Evolutionary conservation across 139 green algal genomes (phyloP), one percentile per base, ranked within the genome.

Genomic region (Chlamydomonas eustigma): DNA sequence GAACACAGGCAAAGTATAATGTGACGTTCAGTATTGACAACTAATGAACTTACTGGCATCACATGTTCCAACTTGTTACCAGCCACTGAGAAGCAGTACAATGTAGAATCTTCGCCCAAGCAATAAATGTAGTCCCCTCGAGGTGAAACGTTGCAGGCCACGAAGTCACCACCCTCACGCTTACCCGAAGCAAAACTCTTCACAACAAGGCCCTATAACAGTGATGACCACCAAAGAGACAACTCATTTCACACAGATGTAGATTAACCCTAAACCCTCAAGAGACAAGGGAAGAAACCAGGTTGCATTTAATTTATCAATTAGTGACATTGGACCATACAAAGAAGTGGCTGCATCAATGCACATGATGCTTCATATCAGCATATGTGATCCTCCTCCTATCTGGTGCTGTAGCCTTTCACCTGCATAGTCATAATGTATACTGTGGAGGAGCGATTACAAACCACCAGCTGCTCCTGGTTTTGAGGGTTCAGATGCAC

Each of bases 111-210:
- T 76, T 97, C 92, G 8, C 88, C 90, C 74, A 98, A 77, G 80
- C 86, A 92, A 85, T 98, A 97, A 18, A 94, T 82, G 87, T 85
- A 98, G 37, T 96, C 94, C 31, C 93, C 94, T 25, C 91, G 84
- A 1, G 93, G 91, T 4, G 92, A 97, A 1, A 93, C 30, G 28
- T 66, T 82, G 0, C 78, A 85, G 1, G 87, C 83, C 51, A 96
- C 76, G 78, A 97, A 97, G 75, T 94, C 91, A 32, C 87, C 87
- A 5, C 86, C 91, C 74, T 94, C 88, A n/a, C 85, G 76, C 77
- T 94, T 94, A 30, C 86, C 90, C 0, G 82, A 90, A 76, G 91
- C 87, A 76, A 92, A 93, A 6, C 79, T 89, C 75, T 90, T 92
- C 58, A 92, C 87, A 37, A 95, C 89, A 74, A 75, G 37, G 4